These are phyloP conservation scores for Colletotrichum theobromicola DNA, from an alignment of 2,329 filamentous ascomycete genomes.

Conservation along the genomic window DNA sequence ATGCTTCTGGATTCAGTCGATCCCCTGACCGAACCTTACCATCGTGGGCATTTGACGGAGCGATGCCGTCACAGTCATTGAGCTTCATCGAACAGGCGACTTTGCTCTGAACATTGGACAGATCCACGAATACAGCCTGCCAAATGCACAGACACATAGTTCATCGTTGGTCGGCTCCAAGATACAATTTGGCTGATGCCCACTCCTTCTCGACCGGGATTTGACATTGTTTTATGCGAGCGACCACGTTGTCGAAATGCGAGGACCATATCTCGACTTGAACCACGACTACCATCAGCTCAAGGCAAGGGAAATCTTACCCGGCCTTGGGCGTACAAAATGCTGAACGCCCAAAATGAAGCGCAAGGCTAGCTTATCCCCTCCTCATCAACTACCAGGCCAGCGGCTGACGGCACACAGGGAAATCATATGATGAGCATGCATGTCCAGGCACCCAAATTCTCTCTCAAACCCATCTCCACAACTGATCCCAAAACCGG, in stretches of 20 bases:
- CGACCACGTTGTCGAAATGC: no score
- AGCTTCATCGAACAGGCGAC: background rate
- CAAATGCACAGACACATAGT: no score
- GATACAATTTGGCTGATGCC: no score
- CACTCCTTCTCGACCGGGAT: background rate
- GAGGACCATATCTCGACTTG: no score
- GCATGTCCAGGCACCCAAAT: background rate
- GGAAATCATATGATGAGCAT: background rate
- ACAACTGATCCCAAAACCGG: background rate
- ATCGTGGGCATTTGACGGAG: background rate
- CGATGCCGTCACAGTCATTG: background rate
- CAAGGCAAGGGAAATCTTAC: background rate
- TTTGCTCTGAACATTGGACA: background rate
- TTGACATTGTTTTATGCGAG: background rate
- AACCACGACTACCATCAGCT: no score
- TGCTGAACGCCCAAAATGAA: background rate
- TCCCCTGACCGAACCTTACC: background rate
- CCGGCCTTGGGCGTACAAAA: background rate
- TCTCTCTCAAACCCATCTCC: background rate
- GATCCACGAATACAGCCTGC: background rate
- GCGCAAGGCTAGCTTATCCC: background rate
- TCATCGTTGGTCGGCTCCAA: no score
- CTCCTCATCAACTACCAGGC: background rate
- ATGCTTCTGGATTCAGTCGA: background rate
- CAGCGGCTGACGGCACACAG: background rate